Base-by-base conservation (phyloP, 78 protist genomes). In the Chrysochromulina parva region DNA sequence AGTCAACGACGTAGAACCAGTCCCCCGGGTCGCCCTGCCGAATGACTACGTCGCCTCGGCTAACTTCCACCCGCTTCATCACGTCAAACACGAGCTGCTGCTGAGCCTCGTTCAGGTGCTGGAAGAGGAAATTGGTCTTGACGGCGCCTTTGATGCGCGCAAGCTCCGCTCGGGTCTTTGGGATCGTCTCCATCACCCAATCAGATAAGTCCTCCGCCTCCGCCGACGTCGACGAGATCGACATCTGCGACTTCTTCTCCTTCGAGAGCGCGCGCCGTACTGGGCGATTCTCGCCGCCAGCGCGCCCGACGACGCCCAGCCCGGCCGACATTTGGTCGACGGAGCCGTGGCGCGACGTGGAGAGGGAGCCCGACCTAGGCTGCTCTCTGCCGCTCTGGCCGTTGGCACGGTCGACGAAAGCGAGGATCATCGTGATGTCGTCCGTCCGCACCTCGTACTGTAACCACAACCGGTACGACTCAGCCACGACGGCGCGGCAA, bases 371-470 rank as follows among this genome's bases (percentile, higher is more conserved):
- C 38, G 38, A 38, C 38, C 38, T 38, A 38, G 38, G 38, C 38
- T 38, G 38, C 38, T 38, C 38, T 38, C 38, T 38, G 38, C 38
- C 38, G 24, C 62, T 58, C 62, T 14, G 62, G 24, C 7, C 62
- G 13, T 58, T 13, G 62, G 24, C 62, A 13, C 62, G 16, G 14
- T 74, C 57, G n/a, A 74, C 5, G 84, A 47, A 50, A 2, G 19
- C 11, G 84, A 74, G 7, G 55, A 74, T 48, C 24, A 74, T 50
- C 24, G 84, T 74, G 58, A 74, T 74, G 84, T 74, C 84, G 26
- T 74, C 84, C 3, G 84, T 74, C 20, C 84, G 84, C 26, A 74
- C 57, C 84, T 74, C 84, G 26, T 48, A 74, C n/a, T 74, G 84
- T 24, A 74, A 57, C 84, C 84, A 74, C 84, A 74, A 14, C 28